Conservation (phyloP, 2,329 filamentous ascomycete genomes). For the Waltergamsia citrina region DNA sequence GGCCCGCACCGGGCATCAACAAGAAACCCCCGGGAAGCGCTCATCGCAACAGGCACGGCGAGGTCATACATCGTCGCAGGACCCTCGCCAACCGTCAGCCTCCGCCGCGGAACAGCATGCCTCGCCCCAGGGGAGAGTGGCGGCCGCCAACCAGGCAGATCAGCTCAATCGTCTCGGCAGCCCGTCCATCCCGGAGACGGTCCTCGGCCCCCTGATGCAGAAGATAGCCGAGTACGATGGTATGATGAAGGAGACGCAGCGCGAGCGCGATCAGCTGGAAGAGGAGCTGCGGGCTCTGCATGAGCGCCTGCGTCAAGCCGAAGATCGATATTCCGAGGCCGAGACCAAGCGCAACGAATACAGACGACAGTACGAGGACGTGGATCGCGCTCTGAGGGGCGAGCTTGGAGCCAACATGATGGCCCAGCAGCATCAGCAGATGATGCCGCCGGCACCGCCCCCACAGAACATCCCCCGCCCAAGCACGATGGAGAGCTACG, state of each 20-base stretch:
- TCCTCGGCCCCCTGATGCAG: conserved; percentile 32
- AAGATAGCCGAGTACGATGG: conserved; percentile 33
- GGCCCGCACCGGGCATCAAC: too few relatives aligned
- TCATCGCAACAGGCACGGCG: neutral
- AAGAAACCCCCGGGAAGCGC: too few relatives aligned
- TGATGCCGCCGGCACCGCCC: neutral
- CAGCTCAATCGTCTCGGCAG: conserved; percentile 31
- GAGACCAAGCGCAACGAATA: conserved; percentile 35
- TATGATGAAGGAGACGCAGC: conserved; percentile 29
- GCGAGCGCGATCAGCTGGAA: conserved; percentile 30
- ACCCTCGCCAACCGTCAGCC: neutral
- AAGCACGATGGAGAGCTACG: conserved; percentile 8
- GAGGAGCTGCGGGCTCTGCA: conserved; percentile 30
- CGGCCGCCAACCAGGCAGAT: neutral
- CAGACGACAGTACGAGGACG: conserved; percentile 27
- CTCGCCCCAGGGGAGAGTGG: neutral
- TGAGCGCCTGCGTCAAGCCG: conserved; percentile 27
- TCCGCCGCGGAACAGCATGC: neutral
- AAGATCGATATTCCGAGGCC: conserved; percentile 30
- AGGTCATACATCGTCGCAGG: neutral
- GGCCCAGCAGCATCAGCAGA: conserved; percentile 3
- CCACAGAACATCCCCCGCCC: neutral
- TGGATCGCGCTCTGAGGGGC: conserved; percentile 29
- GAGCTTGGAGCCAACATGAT: conserved; percentile 13
- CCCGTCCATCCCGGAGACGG: conserved; percentile 30